These are phyloP conservation scores for Diversispora epigaea DNA, from an alignment of 192 early-diverging fungal genomes.

Conservation along the genomic window DNA sequence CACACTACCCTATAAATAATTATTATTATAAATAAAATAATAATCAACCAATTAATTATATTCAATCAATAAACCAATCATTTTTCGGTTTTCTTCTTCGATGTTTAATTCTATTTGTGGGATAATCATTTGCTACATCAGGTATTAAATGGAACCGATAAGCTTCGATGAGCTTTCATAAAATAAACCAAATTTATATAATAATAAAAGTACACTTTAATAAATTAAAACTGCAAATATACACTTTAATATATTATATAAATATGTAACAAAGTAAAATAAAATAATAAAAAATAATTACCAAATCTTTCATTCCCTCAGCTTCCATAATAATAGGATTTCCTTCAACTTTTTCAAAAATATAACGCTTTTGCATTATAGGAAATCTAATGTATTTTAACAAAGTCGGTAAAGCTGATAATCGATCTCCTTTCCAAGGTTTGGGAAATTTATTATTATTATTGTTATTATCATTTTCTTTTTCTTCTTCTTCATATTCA, in stretches of 20 bases:
- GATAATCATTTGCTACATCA: not conserved
- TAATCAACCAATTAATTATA: no score
- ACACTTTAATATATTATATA: not conserved
- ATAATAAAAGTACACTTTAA: not conserved
- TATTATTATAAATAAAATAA: no score
- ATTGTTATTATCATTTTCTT: not conserved
- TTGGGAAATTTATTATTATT: constrained; percentile 19
- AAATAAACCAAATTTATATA: not conserved
- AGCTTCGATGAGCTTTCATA: constrained; percentile 1
- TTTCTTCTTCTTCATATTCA: not conserved
- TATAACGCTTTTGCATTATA: constrained; percentile 34
- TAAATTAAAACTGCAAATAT: not conserved
- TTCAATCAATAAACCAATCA: not conserved
- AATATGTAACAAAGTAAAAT: not conserved
- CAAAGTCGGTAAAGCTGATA: constrained; percentile 31
- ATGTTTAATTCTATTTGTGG: constrained; percentile 1
- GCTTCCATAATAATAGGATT: constrained; percentile 14
- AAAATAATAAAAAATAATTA: not conserved
- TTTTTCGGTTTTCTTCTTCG: not conserved
- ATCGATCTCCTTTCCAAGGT: constrained; percentile 25
- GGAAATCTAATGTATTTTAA: constrained; percentile 43
- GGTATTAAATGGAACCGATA: constrained; percentile 10
- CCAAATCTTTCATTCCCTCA: constrained; percentile 17
- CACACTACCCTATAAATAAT: no score
- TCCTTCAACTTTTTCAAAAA: constrained; percentile 33